Evolutionary conservation across 2,329 filamentous ascomycete species (phyloP).

Genomic region (Ophidiomyces ophidiicola): DNA sequence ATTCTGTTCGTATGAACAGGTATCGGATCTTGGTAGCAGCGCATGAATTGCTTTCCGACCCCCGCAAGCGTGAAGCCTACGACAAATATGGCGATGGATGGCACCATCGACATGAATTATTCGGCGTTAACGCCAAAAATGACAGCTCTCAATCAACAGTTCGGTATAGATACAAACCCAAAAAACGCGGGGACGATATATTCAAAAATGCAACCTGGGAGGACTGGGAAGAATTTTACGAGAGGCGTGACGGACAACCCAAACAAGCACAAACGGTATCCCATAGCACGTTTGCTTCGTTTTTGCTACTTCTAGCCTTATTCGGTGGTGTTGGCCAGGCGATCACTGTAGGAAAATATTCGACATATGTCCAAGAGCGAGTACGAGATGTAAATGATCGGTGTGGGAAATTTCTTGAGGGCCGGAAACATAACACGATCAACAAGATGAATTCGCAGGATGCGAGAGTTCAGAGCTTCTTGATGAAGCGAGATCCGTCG

Average conservation of each 20-base stretch:
- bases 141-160: not conserved
- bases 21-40: conserved; percentile 82
- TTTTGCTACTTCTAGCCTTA: conserved; percentile 58
- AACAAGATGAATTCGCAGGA: conserved; percentile 39
- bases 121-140: conserved; percentile 13
- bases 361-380: conserved; percentile 52
- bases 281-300: conserved; percentile 62
- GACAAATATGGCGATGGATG: conserved; percentile 74
- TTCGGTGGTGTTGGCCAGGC: conserved; percentile 62
- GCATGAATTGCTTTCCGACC: conserved; percentile 76
- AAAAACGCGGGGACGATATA: conserved; percentile 35
- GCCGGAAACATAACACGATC: conserved; percentile 41
- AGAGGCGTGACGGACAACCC: conserved; percentile 32
- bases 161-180: conserved; percentile 18
- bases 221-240: conserved; percentile 80
- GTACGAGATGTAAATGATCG: conserved; percentile 54
- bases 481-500: conserved; percentile 57
- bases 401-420: conserved; percentile 46
- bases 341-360: conserved; percentile 52
- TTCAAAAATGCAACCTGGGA: conserved; percentile 87
- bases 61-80: conserved; percentile 65
- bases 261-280: conserved; percentile 40
- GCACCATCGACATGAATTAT: conserved; percentile 36
- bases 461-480: conserved; percentile 62
- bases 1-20: conserved; percentile 61